These are phyloP conservation scores for Botrytis medusae DNA, from an alignment of 2,329 filamentous ascomycete species.

Conservation along the genomic window DNA sequence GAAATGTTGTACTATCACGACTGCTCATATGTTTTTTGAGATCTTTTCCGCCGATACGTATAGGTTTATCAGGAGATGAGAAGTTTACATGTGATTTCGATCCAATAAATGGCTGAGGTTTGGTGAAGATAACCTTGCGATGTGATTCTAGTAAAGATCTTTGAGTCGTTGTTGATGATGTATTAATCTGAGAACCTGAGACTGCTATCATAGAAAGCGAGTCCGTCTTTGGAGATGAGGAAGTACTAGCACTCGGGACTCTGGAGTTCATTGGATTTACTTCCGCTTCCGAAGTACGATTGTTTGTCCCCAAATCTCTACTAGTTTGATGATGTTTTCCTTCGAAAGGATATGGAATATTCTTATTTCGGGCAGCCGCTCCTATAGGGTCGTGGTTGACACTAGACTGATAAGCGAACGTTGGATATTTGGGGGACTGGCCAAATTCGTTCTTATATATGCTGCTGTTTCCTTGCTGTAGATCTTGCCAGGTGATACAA, in stretches of 20 bases:
- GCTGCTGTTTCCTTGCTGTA: background rate
- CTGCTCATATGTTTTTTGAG: background rate
- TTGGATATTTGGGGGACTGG: background rate
- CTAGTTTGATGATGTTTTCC: too few relatives aligned
- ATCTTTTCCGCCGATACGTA: background rate
- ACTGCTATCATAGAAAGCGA: conserved; percentile 19
- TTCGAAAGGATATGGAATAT: background rate
- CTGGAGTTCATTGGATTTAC: background rate
- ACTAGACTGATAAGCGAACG: background rate
- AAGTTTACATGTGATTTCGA: background rate
- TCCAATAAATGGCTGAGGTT: conserved; percentile 4
- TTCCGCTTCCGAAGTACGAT: background rate
- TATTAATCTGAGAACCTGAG: background rate
- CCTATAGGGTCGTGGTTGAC: background rate
- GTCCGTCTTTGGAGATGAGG: background rate
- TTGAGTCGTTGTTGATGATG: background rate
- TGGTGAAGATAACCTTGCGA: conserved; percentile 9
- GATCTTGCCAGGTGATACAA: background rate
- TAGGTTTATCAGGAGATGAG: background rate
- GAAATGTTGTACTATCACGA: background rate
- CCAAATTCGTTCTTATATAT: background rate
- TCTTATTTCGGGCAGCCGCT: background rate
- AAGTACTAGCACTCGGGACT: background rate
- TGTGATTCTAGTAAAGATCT: background rate
- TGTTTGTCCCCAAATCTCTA: background rate